These are phyloP conservation scores for Westerdykella sp. DNA, from an alignment of 2,329 filamentous ascomycete species.

Conservation along the genomic window DNA sequence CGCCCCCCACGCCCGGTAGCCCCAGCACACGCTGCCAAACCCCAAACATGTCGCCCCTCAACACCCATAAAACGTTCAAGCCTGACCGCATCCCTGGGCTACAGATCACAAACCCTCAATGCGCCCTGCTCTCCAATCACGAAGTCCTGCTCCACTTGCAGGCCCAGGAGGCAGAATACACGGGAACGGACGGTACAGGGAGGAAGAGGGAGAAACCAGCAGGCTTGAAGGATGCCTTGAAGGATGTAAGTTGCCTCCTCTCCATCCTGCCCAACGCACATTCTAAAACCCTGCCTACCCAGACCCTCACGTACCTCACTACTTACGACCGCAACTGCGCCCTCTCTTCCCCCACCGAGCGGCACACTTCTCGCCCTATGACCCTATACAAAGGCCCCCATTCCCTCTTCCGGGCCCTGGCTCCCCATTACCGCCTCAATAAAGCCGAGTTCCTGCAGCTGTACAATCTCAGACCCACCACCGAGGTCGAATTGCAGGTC, in stretches of 20 bases:
- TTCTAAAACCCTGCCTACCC: neutral
- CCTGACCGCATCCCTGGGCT: neutral
- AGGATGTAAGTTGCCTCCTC: constrained; percentile 49
- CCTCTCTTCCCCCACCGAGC: constrained; percentile 9
- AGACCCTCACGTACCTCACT: constrained; percentile 46
- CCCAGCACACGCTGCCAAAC: constrained; percentile 10
- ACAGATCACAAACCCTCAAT: constrained; percentile 64
- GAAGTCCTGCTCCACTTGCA: constrained; percentile 55
- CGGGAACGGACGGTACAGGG: constrained; percentile 22
- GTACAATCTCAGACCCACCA: constrained; percentile 30
- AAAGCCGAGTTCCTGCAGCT: constrained; percentile 37
- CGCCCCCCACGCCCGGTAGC: constrained; percentile 22
- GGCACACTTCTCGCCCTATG: constrained; percentile 22
- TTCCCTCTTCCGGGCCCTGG: constrained; percentile 26
- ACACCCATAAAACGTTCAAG: neutral
- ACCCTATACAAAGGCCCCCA: constrained; percentile 32
- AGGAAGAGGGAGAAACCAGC: constrained; percentile 32
- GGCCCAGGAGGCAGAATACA: constrained; percentile 30
- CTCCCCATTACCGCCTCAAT: constrained; percentile 28
- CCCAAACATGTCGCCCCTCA: neutral
- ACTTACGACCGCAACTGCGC: constrained; percentile 18
- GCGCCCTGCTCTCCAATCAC: constrained; percentile 63
- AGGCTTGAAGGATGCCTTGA: constrained; percentile 57
- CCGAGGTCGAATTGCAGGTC: constrained; percentile 27
- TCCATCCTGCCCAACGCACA: constrained; percentile 2